Evolutionary conservation across 345 rosid species (phyloP).

Genomic region (Eutrema yunnanense): DNA sequence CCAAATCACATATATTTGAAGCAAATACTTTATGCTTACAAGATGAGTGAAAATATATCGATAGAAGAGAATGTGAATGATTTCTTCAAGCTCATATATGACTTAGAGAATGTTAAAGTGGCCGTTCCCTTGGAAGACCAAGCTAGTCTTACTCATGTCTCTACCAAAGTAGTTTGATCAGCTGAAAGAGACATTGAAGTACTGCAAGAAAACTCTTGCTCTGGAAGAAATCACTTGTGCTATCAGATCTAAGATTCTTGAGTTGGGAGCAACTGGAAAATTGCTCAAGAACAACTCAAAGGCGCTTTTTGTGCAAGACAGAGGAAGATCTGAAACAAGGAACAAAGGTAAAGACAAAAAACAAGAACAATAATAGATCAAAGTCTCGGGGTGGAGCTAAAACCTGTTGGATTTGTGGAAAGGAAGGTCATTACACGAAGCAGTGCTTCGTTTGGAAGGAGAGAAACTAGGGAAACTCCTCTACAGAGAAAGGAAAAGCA

Average conservation of each 20-base stretch:
- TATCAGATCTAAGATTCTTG: not conserved
- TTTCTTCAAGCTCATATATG: not conserved
- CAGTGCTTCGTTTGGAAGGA: no score
- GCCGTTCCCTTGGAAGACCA: not conserved
- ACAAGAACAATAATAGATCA: no score
- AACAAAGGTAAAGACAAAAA: no score
- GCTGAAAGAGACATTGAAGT: not conserved
- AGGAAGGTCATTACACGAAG: no score
- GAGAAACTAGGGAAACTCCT: no score
- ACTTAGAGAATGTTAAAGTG: not conserved
- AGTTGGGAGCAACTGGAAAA: not conserved
- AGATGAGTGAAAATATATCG: not conserved
- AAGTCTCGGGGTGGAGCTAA: no score
- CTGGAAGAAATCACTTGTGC: not conserved
- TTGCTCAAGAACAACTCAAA: no score
- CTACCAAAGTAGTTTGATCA: not conserved
- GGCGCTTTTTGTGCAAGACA: no score
- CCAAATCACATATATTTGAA: not conserved
- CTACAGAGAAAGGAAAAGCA: no score
- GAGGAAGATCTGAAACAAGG: no score
- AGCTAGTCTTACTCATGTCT: no score
- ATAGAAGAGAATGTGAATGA: not conserved
- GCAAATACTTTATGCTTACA: not conserved
- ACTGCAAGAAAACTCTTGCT: not conserved
- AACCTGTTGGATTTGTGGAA: no score